Base-by-base conservation (phyloP, 2,329 filamentous ascomycete genomes). In the Pestalotiopsis fici region DNA sequence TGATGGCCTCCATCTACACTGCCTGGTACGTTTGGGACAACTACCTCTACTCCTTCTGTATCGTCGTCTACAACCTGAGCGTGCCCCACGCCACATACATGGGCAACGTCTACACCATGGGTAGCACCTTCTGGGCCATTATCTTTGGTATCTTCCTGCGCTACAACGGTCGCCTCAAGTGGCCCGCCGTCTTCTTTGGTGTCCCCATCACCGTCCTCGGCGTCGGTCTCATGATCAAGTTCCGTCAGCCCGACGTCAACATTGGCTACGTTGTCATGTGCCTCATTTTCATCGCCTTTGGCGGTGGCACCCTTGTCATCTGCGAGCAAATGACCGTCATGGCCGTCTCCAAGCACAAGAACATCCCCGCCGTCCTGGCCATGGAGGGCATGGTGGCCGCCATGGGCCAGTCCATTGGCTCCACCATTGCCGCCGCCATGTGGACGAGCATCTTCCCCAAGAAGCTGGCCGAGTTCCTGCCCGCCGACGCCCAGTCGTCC, bases 251-350 rank as follows among this genome's bases (percentile, higher is more conserved):
- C 67, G 78, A 82, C 55, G 78, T 77, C 66, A 81, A 82, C 31
- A 79, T 85, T 25, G 77, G 82, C 15, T 83, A 83, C 73, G 79
- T 88, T 4, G 76, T 88, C 69, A 84, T 85, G 74, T 86, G 84
- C 56, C 86, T 89, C 74, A 82, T 89, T 59, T 82, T 88, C 65
- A 69, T 70, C 50, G 85, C 86, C 11, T 81, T 86, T 28, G 85
- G 83, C 15, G 86, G 86, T 2, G 86, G 85, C 25, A 79, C 85
- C 7, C 78, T 88, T 5, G 85, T 88, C 65, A 86, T 89, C 59
- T 82, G 82, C 60, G 82, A 86, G 61, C 84, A 88, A 71, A 81
- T 89, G 68, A 84, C 85, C 15, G 83, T 87, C 57, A 86, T 89
- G 77, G 85, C 87, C 3, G 86, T 84, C 2, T 83, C 82, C 6